Evolutionary conservation across 2,329 filamentous ascomycete genomes (phyloP).

Genomic region (Fusarium chaquense): DNA sequence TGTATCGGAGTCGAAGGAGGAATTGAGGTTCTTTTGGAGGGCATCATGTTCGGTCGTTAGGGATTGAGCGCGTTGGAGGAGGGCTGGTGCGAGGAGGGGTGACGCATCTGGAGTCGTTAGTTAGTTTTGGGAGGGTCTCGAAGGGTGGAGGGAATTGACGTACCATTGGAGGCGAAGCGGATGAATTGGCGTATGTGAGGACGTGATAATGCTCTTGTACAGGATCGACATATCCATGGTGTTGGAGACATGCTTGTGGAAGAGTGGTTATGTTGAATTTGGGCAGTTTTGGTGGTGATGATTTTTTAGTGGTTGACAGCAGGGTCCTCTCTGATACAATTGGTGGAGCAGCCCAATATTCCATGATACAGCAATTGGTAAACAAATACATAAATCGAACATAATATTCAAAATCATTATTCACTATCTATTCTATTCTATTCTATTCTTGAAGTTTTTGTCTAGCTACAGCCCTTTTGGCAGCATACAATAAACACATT

Average conservation of each 20-base stretch:
- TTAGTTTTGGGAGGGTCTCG: neutral
- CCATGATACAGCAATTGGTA: neutral
- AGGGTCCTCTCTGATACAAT: conserved; percentile 15
- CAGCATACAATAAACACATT: conserved; percentile 55
- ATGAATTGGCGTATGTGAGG: conserved; percentile 45
- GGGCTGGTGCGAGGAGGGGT: conserved; percentile 61
- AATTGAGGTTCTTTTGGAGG: conserved; percentile 64
- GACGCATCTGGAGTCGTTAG: conserved; percentile 33
- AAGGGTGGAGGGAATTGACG: neutral
- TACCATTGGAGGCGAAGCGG: conserved; percentile 52
- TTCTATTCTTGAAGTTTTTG: conserved; percentile 15
- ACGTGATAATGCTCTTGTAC: conserved; percentile 49
- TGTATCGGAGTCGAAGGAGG: conserved; percentile 67
- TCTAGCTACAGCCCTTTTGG: conserved; percentile 52
- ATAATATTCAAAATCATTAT: neutral
- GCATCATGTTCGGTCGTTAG: conserved; percentile 69
- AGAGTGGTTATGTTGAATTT: conserved; percentile 8
- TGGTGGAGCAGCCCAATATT: conserved; percentile 5
- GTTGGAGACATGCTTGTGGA: conserved; percentile 48
- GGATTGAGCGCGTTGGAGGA: conserved; percentile 70
- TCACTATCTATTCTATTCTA: neutral
- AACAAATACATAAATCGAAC: neutral
- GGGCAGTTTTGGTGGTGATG: conserved; percentile 7
- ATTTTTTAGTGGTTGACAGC: conserved; percentile 40
- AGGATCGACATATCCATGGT: conserved; percentile 55